Evolutionary conservation across 352 stramenopile species (phyloP), one percentile per base, ranked within the genome.

Genomic region (Globisporangium apiculatum): DNA sequence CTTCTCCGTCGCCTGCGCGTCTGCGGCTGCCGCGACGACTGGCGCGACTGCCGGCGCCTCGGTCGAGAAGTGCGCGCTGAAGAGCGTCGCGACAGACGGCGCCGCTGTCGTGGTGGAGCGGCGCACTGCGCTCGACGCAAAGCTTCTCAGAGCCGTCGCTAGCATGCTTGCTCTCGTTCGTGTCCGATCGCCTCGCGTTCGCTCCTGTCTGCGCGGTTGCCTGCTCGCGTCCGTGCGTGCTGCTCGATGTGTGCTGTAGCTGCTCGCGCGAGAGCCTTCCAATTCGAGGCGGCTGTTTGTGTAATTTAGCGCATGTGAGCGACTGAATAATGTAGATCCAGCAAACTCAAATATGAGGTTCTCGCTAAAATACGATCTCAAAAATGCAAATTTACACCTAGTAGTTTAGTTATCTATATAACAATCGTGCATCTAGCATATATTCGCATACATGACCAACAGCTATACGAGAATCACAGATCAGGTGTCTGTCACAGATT

Each of bases 141-240:
- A 77, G 65, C 68, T 72, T 72, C 84, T 84, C 53, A 79, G 69
- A 31, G 68, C 74, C 37, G 76, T 69, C 50, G 76, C 79, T 49
- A 89, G 57, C 79, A 89, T 89, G 15, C n/a, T 65, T 40, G 31
- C 35, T 47, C 51, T 43, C 6, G 24, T 35, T 54, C 45, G 47
- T 54, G 41, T 14, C 7, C n/a, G 42, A 12, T 47, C 41, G 42
- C 42, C 8, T 17, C 42, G 12, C n/a, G 42, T 15, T 47, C 41
- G 2, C 42, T 7, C 42, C 42, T 49, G 43, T n/a, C n/a, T 4
- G 7, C 11, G 40, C 11, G 7, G 40, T 43, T 31, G 45, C 17
- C 40, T 8, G 7, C 40, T 8, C 40, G 11, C 40, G 7, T 47
- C 14, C 38, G 5, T 36, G 14, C 24, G 7, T 35, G 7, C 12